Conservation (phyloP, 2,329 filamentous ascomycete species). For the Fusarium dlaminii region DNA sequence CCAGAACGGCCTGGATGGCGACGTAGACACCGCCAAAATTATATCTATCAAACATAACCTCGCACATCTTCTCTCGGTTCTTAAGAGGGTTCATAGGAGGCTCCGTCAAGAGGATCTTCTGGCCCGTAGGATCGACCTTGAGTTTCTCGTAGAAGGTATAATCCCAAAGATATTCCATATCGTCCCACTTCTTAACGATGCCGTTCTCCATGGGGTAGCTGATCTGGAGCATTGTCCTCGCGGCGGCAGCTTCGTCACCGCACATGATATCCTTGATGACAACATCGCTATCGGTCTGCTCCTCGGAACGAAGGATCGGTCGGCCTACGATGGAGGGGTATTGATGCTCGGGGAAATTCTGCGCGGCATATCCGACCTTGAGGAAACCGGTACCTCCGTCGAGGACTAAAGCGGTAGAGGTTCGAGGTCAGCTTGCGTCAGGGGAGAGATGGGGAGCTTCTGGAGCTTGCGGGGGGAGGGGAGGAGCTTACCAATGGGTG, state of each 20-base stretch:
- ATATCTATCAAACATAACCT: constrained; percentile 99
- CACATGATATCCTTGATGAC: constrained; percentile 99
- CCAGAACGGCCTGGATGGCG: constrained; percentile 95
- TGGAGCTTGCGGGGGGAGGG: constrained; percentile 18
- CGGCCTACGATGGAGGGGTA: constrained; percentile 98
- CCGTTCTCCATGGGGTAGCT: constrained; percentile 99
- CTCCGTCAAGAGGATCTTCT: constrained; percentile 97
- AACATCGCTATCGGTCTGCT: constrained; percentile 70
- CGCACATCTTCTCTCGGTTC: constrained; percentile 97
- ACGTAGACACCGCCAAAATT: constrained; percentile 97
- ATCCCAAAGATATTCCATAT: constrained; percentile 99
- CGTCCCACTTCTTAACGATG: constrained; percentile 99
- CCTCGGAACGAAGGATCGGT: constrained; percentile 96
- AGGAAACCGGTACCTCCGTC: constrained; percentile 99
- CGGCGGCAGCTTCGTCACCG: constrained; percentile 95
- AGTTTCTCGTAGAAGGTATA: constrained; percentile 99
- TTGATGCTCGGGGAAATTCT: constrained; percentile 99
- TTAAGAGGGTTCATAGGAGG: constrained; percentile 97
- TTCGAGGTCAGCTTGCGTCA: constrained; percentile 38
- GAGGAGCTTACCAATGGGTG: constrained; percentile 62
- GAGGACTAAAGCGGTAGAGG: constrained; percentile 73
- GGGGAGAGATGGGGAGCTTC: constrained; percentile 19
- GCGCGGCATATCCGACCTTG: constrained; percentile 98
- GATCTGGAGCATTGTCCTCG: constrained; percentile 97
- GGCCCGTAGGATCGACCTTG: constrained; percentile 86